Base-by-base conservation (phyloP, 2,329 filamentous ascomycete species). In the Capronia epimyces region DNA sequence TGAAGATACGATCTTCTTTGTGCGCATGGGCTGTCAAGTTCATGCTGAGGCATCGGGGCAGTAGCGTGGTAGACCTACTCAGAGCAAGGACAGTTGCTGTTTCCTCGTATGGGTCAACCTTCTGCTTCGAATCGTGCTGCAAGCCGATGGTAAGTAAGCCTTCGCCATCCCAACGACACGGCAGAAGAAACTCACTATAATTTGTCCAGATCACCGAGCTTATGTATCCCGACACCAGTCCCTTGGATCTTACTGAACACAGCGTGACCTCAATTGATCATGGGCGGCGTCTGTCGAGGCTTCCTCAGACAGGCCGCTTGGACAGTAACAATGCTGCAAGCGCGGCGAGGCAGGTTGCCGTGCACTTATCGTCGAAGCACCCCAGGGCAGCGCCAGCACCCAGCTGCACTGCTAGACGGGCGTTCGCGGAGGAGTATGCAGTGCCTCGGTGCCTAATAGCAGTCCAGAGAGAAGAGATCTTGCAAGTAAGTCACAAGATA, bases 71-170 rank as follows among this genome's bases (percentile, higher is more conserved):
- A 43, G 3, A 43, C 41, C 18, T 43, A 43, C 41, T 15, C 4
- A 25, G 21, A 27, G n/a, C 20, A 43, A 25, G 3, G 10, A 18
- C 12, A 43, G n/a, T 15, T n/a, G 24, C 40, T 29, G 22, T 16
- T 25, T 43, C 21, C n/a, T 9, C 21, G 8, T 27, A 13, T 7
- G 24, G 15, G 15, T n/a, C 4, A n/a, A n/a, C 9, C 10, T 10
- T 2, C 18, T 31, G 16, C 21, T 32, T 25, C 8, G 29, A 21
- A 21, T 39, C 15, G 51, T 21, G 9, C 43, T 53, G 34, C 22
- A 8, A 53, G 15, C 18, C 6, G 34, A 20, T 43, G 36, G 51
- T 53, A 39, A 46, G 43, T 43, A n/a, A 37, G 5, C 22, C 16
- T 37, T n/a, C 20, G 18, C 8, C 7, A 5, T 20, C 12, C n/a